Percentiles rank a stretch among this genome's conserved stretches.
Evolutionary conservation across 495 filamentous ascomycete genomes (phyloP).

Genomic region (Penicillium steckii): DNA sequence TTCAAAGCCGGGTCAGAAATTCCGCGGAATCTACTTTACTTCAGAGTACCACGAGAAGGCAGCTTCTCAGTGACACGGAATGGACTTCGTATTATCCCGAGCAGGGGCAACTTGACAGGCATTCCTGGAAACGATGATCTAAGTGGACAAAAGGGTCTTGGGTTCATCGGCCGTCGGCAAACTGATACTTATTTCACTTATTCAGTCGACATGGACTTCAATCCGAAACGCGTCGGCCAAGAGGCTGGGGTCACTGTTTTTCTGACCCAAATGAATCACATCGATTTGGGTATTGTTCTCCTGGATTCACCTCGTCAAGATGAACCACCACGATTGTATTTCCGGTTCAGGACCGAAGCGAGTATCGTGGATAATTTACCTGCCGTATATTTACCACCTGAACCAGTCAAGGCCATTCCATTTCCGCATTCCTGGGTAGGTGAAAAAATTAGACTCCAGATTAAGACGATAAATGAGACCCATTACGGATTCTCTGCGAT

Average conservation of each 20-base stretch:
- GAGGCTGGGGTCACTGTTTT: conserved; percentile 23
- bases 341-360: neutral
- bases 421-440: conserved; percentile 4
- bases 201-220: conserved; percentile 13
- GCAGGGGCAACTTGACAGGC: conserved; percentile 7
- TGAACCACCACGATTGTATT: neutral
- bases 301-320: neutral
- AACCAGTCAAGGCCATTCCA: neutral
- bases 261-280: conserved; percentile 20
- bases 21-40: conserved; percentile 17
- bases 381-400: conserved; percentile 4
- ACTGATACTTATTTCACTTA: conserved; percentile 20
- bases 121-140: neutral
- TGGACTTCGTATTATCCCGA: conserved; percentile 11
- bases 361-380: neutral
- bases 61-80: conserved; percentile 15
- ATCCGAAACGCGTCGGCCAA: neutral
- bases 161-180: conserved; percentile 16
- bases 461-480: conserved; percentile 13
- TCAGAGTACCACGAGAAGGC: conserved; percentile 7
- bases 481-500: conserved; percentile 18
- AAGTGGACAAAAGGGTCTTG: conserved; percentile 3
- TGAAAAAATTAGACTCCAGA: conserved; percentile 5
- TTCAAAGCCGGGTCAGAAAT: conserved; percentile 14
- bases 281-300: conserved; percentile 20